Percentiles rank a stretch among this genome's conserved stretches.
Evolutionary conservation across 805 yeast species (phyloP).

Genomic region (Starmerella vitae): DNA sequence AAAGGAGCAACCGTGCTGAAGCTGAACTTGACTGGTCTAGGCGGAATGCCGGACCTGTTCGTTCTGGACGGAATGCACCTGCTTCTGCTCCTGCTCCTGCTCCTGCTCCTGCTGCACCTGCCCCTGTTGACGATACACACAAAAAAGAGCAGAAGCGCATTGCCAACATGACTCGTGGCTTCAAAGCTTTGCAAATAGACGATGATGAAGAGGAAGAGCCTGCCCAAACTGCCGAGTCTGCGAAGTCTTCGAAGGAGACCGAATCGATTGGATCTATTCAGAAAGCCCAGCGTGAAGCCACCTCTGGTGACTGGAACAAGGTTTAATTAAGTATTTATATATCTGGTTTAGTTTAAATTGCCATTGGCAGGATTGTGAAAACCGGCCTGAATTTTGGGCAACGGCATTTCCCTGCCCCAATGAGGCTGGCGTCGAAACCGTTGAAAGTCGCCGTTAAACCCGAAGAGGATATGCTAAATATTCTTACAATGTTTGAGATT

Average conservation of each 20-base stretch:
- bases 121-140: background rate
- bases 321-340: slow-evolving; percentile 4
- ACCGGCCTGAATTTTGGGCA: too few species aligned
- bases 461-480: too few species aligned
- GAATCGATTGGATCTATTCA: slow-evolving; percentile 15
- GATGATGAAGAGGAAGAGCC: slow-evolving; percentile 15
- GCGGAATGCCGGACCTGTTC: slow-evolving; percentile 13
- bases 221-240: slow-evolving; percentile 6
- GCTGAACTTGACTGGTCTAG: slow-evolving; percentile 21
- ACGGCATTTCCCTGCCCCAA: too few species aligned
- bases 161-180: slow-evolving; percentile 23
- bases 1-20: slow-evolving; percentile 28
- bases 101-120: slow-evolving; percentile 3
- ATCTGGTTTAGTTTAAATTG: background rate
- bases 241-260: slow-evolving; percentile 6
- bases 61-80: slow-evolving; percentile 1
- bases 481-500: too few species aligned
- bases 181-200: slow-evolving; percentile 17
- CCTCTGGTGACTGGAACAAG: slow-evolving; percentile 11
- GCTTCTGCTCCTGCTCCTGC: slow-evolving; percentile 4
- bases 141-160: slow-evolving; percentile 7
- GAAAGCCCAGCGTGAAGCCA: slow-evolving; percentile 17
- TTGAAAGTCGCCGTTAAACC: too few species aligned
- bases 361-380: too few species aligned
- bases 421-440: too few species aligned